Base-by-base conservation (phyloP, 352 stramenopile species). In the Phytopythium montanum region DNA sequence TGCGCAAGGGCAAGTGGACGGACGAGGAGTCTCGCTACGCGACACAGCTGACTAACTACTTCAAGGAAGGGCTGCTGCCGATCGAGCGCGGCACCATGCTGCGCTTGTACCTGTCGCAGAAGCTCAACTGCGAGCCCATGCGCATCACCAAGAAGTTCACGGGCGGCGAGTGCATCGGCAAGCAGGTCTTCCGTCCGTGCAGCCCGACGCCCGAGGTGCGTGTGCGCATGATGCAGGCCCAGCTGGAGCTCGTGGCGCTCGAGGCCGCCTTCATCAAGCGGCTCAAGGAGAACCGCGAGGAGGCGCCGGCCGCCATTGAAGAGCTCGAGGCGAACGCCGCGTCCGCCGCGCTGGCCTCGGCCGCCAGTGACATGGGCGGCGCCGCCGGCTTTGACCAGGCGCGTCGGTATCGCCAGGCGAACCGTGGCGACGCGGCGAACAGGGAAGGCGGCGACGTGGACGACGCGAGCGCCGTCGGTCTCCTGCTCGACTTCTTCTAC, bases 61-160 rank as follows among this genome's bases (percentile, higher is more conserved):
- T 95, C 59, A 95, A 95, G 66, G 78, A 93, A 62, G 85, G 85
- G 0, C 67, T 93, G 19, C 60, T 95, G 19, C 83, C 81, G 25
- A 79, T 95, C 23, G 84, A 93, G 52, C 82, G 88, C 56, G 90
- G 90, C 60, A 96, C 86, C 14, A 97, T 95, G 81, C 85, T 97
- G 12, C 82, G 90, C 25, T 70, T 93, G 6, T 97, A 96, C 61
- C 69, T 97, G n/a, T 92, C 87, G 28, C 84, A 94, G 66, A 95
- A 95, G 71, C 86, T 97, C 53, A 96, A 97, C 64, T 97, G 90
- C 61, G 87, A 96, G 60, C 87, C 90, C 2, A 97, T 97, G 90
- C 82, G 90, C 50, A 96, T 97, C 68, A 96, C 90, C 14, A 97
- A 97, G 69, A 96, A 96, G 72, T 97, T 96, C 65, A 95, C 89